Conservation (phyloP, 179 eudicot species). For the Beta macrorhiza region DNA sequence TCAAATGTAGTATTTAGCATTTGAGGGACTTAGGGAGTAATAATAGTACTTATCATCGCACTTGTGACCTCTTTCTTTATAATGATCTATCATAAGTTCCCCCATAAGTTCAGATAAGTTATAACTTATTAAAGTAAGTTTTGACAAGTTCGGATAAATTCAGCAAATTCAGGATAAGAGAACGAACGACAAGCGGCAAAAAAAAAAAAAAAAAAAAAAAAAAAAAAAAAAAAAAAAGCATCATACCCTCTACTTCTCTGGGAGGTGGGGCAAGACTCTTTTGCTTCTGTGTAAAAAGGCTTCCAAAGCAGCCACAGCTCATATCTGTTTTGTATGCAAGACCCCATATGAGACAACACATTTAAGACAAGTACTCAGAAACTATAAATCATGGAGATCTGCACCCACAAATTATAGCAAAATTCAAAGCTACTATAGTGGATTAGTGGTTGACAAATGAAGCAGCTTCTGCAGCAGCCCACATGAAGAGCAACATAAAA, state of each 20-base stretch:
- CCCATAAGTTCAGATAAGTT: no score
- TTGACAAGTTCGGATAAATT: no score
- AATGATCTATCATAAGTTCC: no score
- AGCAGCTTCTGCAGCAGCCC: no score
- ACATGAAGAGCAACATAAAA: no score
- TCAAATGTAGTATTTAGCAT: not conserved
- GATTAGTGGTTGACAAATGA: not conserved
- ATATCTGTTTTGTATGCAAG: slow-evolving; percentile 34
- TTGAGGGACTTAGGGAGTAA: not conserved
- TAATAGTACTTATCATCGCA: not conserved
- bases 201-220: no score
- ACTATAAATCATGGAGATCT: not conserved
- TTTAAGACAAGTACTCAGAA: not conserved
- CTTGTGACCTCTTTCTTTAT: not conserved
- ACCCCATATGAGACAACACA: not conserved
- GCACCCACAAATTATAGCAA: not conserved
- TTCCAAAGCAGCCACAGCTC: slow-evolving; percentile 47
- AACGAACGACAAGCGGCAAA: no score
- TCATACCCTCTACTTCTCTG: slow-evolving; percentile 38
- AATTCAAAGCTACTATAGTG: not conserved
- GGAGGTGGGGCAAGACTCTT: slow-evolving; percentile 8
- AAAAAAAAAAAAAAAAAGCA: no score
- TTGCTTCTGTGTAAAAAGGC: slow-evolving; percentile 26
- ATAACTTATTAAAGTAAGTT: no score
- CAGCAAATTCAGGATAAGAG: no score